Conservation (phyloP, 2,329 filamentous ascomycete genomes). For the Fusarium piperis region DNA sequence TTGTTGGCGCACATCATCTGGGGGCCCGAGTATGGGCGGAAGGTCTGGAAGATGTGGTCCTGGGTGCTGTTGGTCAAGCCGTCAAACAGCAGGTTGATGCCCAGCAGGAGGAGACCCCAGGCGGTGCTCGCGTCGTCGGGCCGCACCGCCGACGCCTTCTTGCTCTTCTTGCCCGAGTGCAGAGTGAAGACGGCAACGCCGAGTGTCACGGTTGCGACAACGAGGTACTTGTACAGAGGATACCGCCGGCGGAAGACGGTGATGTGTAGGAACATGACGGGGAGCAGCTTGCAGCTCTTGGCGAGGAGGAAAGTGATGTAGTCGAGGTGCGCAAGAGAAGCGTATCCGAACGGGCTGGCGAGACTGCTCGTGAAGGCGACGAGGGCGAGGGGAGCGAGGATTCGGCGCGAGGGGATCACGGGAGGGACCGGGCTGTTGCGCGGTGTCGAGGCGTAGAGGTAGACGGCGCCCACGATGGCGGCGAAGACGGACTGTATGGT, state of each 20-base stretch:
- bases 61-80: constrained; percentile 96
- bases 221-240: constrained; percentile 95
- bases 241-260: constrained; percentile 90
- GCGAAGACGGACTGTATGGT: constrained; percentile 94
- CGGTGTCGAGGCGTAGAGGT: constrained; percentile 75
- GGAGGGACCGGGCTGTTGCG: constrained; percentile 57
- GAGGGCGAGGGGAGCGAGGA: constrained; percentile 81
- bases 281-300: constrained; percentile 98
- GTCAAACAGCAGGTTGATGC: constrained; percentile 93
- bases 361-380: constrained; percentile 89
- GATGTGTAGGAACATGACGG: constrained; percentile 96
- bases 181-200: constrained; percentile 96
- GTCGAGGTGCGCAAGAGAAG: constrained; percentile 91
- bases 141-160: constrained; percentile 51
- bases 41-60: constrained; percentile 88
- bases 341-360: constrained; percentile 95
- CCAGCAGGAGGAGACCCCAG: constrained; percentile 85
- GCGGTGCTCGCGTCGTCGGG: constrained; percentile 67
- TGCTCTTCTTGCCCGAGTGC: constrained; percentile 72
- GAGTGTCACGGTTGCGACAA: constrained; percentile 88
- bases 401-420: constrained; percentile 80
- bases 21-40: constrained; percentile 84
- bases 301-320: constrained; percentile 98
- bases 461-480: constrained; percentile 81
- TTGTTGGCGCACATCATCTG: constrained; percentile 99